Percentiles rank a stretch among this genome's conserved stretches.
These are phyloP conservation scores for Cyberlindnera meyerae DNA, from an alignment of 805 yeast species.

Conservation along the genomic window DNA sequence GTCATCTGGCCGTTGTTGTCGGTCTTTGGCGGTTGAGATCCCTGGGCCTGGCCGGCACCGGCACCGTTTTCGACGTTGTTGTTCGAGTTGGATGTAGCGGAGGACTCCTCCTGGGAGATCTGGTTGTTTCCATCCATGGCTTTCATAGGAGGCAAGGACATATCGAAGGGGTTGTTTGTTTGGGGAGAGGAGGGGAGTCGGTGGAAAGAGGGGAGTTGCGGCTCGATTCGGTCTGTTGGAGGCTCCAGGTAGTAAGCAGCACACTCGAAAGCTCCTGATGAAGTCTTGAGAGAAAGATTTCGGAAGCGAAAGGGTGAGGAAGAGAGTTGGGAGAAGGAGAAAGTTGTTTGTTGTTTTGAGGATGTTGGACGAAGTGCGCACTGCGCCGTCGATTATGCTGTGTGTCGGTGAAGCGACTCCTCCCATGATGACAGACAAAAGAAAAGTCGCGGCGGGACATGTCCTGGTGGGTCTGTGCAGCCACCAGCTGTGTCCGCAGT, in stretches of 20 bases:
- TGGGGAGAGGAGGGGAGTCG: no score
- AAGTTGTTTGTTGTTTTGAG: conserved; percentile 3
- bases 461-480: neutral
- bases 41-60: neutral
- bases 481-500: no score
- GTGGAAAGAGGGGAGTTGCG: no score
- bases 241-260: no score
- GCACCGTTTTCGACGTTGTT: conserved; percentile 5
- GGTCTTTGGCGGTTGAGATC: conserved; percentile 3
- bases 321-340: no score
- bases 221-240: no score
- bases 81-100: conserved; percentile 9
- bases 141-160: conserved; percentile 19
- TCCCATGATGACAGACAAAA: neutral
- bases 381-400: conserved; percentile 2
- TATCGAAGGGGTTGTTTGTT: neutral
- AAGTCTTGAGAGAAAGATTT: no score
- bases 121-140: conserved; percentile 10
- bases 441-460: conserved; percentile 2
- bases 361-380: conserved; percentile 6
- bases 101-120: conserved; percentile 9
- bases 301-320: no score
- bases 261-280: no score
- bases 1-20: conserved; percentile 5
- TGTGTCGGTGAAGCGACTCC: conserved; percentile 5